Evolutionary conservation across 1,284 basidiomycete genomes (phyloP), one percentile per base, ranked within the genome.

Genomic region (Neolentinus lepideus): DNA sequence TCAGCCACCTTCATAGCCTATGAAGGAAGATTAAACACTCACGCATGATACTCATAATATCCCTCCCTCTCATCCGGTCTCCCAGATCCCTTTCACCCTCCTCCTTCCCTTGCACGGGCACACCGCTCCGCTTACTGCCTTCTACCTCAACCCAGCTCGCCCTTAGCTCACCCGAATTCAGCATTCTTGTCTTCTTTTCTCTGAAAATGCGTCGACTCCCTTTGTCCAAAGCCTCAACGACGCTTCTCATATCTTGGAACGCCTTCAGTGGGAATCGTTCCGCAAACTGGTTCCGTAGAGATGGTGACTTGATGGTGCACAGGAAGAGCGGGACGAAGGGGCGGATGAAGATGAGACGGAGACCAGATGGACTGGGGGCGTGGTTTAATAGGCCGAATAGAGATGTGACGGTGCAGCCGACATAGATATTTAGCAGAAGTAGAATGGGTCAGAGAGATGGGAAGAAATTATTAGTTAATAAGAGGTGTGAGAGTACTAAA

Each of bases 271-370:
- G 63, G 14, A 58, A 48, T 59, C 61, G 63, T 27, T 65, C 62
- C 6, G 65, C 59, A 14, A 66, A 38, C 55, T 61, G 62, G 53
- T 63, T 66, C 21, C 63, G 52, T 14, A 53, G 54, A 12, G 64
- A 58, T 4, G 38, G 38, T 6, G 38, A 43, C 8, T 4, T 43
- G 6, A 65, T 25, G 24, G 58, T 61, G 47, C 61, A 59, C 12
- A 65, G 57, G 9, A 59, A 53, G 45, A 59, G 54, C 0, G 65
- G 65, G 2, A 66, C 46, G 47, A 64, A 61, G 1, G 64, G 64
- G 3, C 65, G 58, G 2, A 66, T 45, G 19, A 63, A 53, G n/a
- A 64, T 25, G 1, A 62, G 56, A 19, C 52, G 52, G 11, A 63
- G 25, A 1, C 57, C 61, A 0, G 57, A 45, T 21, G 57, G 61